Evolutionary conservation across 306 rosid genomes (phyloP).

Genomic region (Betula pendula): DNA sequence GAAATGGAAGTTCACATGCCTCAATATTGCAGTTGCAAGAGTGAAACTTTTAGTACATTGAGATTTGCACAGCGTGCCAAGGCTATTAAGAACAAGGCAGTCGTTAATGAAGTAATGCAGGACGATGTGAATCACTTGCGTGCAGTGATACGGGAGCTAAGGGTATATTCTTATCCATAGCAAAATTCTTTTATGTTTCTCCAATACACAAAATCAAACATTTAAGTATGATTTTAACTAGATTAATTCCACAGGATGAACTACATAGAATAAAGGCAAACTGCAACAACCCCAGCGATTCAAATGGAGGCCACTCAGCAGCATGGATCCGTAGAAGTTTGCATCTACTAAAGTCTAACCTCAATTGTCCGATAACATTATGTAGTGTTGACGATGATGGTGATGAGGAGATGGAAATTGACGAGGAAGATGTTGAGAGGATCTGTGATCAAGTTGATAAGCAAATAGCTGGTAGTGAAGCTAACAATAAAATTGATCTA

Average conservation of each 20-base stretch:
- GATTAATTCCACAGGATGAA: constrained; percentile 69
- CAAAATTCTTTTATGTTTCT: constrained; percentile 22
- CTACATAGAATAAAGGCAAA: constrained; percentile 75
- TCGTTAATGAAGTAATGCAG: constrained; percentile 91
- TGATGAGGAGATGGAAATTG: constrained; percentile 98
- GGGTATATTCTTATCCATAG: constrained; percentile 52
- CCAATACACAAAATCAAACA: constrained; percentile 17
- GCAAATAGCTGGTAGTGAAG: constrained; percentile 34
- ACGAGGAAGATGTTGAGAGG: constrained; percentile 75
- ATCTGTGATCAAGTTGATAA: constrained; percentile 49
- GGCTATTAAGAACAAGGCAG: constrained; percentile 95
- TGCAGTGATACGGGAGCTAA: constrained; percentile 87
- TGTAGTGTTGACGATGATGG: constrained; percentile 73
- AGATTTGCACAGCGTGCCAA: constrained; percentile 98
- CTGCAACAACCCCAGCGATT: constrained; percentile 54
- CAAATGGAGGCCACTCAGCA: constrained; percentile 76
- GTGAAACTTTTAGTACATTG: constrained; percentile 94
- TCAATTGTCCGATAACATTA: constrained; percentile 51
- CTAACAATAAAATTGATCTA: constrained; percentile 18
- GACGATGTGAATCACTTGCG: constrained; percentile 86
- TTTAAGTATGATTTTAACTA: constrained; percentile 26
- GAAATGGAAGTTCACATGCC: constrained; percentile 28
- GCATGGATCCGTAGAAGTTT: constrained; percentile 95
- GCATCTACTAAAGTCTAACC: constrained; percentile 65
- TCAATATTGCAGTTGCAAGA: constrained; percentile 71